Evolutionary conservation across 148 eudicot species (phyloP), one percentile per base, ranked within the genome.

Genomic region (Dysphania ambrosioides): DNA sequence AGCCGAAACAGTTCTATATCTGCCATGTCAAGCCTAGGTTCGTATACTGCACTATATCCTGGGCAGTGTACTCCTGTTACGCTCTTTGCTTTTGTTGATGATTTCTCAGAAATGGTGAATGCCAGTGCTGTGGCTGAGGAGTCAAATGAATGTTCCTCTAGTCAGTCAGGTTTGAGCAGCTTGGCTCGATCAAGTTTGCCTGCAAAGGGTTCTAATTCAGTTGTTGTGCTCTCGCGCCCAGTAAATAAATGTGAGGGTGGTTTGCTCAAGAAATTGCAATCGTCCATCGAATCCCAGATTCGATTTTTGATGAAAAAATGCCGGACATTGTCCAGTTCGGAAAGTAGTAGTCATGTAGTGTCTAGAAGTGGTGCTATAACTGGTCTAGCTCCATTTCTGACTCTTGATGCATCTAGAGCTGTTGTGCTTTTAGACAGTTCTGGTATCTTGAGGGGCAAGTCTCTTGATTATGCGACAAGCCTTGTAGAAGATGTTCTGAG

Each of bases 61-160:
- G 98, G 98, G 77, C 96, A 90, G 79, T 94, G 96, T 79, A 90
- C 89, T 78, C 98, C 98, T 58, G 96, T 92, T 61, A 81, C 86
- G 38, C 90, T 91, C 76, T 91, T 94, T 86, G 90, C 91, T 80
- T 91, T 91, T 84, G 70, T 90, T 72, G 96, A 90, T 68, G 96
- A 94, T 84, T 85, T 91, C 80, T 79, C 91, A 59, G 97, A 88
- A 67, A 41, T 80, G 75, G 42, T 72, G 42, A 79, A 76, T 77
- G 55, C 85, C 69, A 79, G 77, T 83, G 80, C 86, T 66, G 77
- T n/a, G 64, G 38, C 58, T 30, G 93, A 91, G 72, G 93, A 90
- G 73, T 68, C 74, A 38, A 64, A 57, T 26, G 93, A 90, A 72
- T 42, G 81, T 38, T 81, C 89, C 65, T 67, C 86, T 56, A 87